Percentiles rank a stretch among this genome's conserved stretches.
phyloP scores from a whole-genome alignment of 2,329 filamentous ascomycete genomes.

The Stachybotrys echinatus region DNA sequence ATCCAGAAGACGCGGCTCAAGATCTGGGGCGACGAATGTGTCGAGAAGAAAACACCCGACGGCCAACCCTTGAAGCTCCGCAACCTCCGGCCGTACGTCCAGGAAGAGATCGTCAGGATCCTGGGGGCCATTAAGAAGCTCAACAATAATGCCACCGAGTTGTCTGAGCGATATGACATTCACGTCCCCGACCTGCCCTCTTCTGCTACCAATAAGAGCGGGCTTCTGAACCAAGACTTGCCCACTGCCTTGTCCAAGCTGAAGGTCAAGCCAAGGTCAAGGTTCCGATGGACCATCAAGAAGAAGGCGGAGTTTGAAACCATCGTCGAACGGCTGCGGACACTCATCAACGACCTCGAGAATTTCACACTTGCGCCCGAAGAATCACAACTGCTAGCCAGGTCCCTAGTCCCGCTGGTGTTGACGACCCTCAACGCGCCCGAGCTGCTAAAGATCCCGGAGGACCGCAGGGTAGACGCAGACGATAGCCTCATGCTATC shows the following conservation, averaged over 20 bases:
- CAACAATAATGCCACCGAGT: neutral
- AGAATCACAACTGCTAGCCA: neutral
- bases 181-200: neutral
- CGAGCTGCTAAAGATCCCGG: neutral
- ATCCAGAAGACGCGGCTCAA: neutral
- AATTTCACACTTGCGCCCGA: neutral
- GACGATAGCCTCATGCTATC: neutral
- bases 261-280: neutral
- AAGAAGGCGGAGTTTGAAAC: neutral
- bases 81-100: neutral
- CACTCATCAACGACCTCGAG: neutral
- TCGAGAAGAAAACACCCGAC: neutral
- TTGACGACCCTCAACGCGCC: neutral
- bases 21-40: neutral
- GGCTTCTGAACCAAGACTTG: neutral
- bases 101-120: neutral
- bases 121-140: neutral
- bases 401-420: neutral
- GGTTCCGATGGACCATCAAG: neutral
- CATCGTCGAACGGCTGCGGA: neutral
- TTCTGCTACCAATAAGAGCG: neutral
- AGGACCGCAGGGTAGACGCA: neutral
- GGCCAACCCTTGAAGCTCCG: neutral
- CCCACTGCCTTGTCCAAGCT: neutral
- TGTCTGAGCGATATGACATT: neutral